Percentiles rank a stretch among this genome's conserved stretches.
phyloP scores from a whole-genome alignment of 2,329 filamentous ascomycete genomes.

The Lachnellula subtilissima region DNA sequence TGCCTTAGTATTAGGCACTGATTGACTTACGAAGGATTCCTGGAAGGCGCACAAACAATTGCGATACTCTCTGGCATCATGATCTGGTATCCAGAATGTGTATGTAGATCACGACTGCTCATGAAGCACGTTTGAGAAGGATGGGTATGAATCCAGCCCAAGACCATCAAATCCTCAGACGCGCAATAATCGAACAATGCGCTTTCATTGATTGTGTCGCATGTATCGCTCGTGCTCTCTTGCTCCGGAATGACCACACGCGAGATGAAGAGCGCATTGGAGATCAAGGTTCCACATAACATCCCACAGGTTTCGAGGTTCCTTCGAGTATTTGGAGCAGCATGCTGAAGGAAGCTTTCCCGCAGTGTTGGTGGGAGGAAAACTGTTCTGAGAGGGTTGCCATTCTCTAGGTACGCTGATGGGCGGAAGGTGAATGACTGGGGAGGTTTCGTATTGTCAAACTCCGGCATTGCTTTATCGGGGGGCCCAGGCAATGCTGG shows the following conservation, averaged over 20 bases:
- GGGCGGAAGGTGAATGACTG: slow-evolving; percentile 68
- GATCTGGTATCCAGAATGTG: slow-evolving; percentile 88
- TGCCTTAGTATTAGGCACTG: not conserved
- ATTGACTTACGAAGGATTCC: slow-evolving; percentile 62
- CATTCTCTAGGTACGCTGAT: slow-evolving; percentile 84
- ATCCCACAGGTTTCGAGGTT: slow-evolving; percentile 96
- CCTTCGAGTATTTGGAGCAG: slow-evolving; percentile 67
- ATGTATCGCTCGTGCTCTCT: slow-evolving; percentile 84
- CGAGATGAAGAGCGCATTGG: slow-evolving; percentile 89
- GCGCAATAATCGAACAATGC: slow-evolving; percentile 80
- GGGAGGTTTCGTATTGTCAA: slow-evolving; percentile 3
- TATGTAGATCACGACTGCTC: slow-evolving; percentile 90
- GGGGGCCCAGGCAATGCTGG: slow-evolving; percentile 21
- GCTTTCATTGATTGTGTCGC: slow-evolving; percentile 85
- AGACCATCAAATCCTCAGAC: slow-evolving; percentile 27
- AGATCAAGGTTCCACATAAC: slow-evolving; percentile 82
- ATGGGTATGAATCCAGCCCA: slow-evolving; percentile 90
- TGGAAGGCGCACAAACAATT: slow-evolving; percentile 88
- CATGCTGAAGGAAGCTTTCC: slow-evolving; percentile 67
- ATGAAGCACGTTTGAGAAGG: slow-evolving; percentile 97
- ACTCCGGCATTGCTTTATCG: slow-evolving; percentile 19
- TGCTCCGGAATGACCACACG: slow-evolving; percentile 88
- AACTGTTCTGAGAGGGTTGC: slow-evolving; percentile 76
- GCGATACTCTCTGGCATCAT: slow-evolving; percentile 97
- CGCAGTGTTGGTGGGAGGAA: slow-evolving; percentile 79